Base-by-base conservation (phyloP, 306 rosid genomes). In the Trifolium repens region DNA sequence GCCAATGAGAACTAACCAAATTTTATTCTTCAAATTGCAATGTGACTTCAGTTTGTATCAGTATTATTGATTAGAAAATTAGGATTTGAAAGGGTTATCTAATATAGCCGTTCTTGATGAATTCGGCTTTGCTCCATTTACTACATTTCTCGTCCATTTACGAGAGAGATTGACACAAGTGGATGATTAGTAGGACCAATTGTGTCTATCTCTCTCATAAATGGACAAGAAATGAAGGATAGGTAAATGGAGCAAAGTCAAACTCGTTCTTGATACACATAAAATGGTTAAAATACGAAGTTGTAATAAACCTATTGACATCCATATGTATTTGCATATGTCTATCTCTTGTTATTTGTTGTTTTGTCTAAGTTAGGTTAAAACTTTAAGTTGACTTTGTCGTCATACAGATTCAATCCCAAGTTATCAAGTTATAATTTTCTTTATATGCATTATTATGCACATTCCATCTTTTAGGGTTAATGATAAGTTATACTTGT, bases 41-140 rank as follows among this genome's bases (percentile, higher is more conserved):
- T 9, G 69, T 47, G 40, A 82, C 78, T n/a, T 71, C 69, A 44
- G 65, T 76, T 68, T 24, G 69, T 55, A 44, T 35, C 16, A 73
- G 73, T 44, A 54, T 46, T 71, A 30, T 39, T 70, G 52, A 35
- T 39, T 53, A 24, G 19, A 49, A 46, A 69, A 44, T 1, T 59
- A 32, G 52, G 49, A 40, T 54, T 37, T 35, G 75, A 43, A 62
- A 52, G 58, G 42, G 17, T 24, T 44, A 63, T 58, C 40, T 61
- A 37, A 68, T 77, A 7, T 69, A 26, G 14, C n/a, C 7, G 49
- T 39, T 73, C 34, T 60, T 69, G 14, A n/a, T 52, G 35, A 32
- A 32, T 32, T 32, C 4, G 7, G 5, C 35, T 32, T 32, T 32
- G 35, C 35, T 32, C 35, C 35, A 32, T 32, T 4, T 30, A 32